These are phyloP conservation scores for Colletotrichum neosansevieriae DNA, from an alignment of 2,329 filamentous ascomycete genomes.

Conservation along the genomic window DNA sequence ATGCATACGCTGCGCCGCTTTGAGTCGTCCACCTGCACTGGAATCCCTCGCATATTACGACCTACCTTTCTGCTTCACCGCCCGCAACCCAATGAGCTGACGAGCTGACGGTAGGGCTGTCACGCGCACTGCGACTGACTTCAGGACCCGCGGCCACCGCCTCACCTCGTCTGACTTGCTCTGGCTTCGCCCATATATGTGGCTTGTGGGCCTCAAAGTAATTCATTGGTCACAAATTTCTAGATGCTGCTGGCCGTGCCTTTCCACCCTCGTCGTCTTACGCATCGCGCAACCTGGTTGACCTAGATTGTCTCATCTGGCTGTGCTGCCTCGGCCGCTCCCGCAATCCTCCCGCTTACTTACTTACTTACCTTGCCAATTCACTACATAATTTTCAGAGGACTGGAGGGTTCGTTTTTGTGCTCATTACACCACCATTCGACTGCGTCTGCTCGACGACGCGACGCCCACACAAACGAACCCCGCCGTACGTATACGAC, in stretches of 20 bases:
- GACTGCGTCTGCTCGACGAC: neutral
- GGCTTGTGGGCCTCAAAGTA: conserved; percentile 8
- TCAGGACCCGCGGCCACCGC: conserved; percentile 25
- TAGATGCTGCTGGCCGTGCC: neutral
- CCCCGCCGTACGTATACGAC: conserved; percentile 5
- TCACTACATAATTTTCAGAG: neutral
- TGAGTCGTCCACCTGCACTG: neutral
- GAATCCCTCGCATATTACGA: neutral
- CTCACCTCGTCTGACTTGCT: conserved; percentile 18
- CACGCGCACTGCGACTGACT: conserved; percentile 1
- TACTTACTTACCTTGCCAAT: neutral
- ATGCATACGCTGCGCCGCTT: conserved; percentile 1
- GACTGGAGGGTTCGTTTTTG: neutral
- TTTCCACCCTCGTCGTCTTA: neutral
- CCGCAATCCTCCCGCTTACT: conserved; percentile 26
- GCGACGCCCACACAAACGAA: neutral
- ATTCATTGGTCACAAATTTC: neutral
- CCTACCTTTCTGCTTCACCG: neutral
- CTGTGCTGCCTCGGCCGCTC: conserved; percentile 17
- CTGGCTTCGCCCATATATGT: neutral
- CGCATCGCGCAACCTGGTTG: neutral
- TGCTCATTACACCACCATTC: neutral
- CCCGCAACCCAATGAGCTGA: conserved; percentile 1
- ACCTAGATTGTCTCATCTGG: neutral
- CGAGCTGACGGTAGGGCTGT: conserved; percentile 18